Conservation (phyloP, 2,329 filamentous ascomycete genomes). For the Microsporum ferrugineum region DNA sequence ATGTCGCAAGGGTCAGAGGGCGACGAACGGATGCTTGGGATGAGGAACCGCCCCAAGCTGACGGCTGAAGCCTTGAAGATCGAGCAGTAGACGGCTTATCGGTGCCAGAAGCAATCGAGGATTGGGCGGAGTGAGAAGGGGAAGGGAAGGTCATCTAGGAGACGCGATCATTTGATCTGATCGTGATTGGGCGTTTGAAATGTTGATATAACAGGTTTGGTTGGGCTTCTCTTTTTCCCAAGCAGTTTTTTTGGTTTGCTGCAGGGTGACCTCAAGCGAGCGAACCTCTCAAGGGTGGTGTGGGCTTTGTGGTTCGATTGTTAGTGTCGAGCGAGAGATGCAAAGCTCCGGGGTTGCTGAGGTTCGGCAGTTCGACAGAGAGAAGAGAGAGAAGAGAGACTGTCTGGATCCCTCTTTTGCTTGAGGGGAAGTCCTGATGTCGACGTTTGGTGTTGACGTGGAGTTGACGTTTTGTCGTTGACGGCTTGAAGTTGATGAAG, state of each 20-base stretch:
- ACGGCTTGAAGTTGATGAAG: neutral
- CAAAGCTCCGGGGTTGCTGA: neutral
- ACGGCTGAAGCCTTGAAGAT: slow-evolving; percentile 39
- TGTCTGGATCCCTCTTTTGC: neutral
- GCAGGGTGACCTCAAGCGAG: slow-evolving; percentile 1
- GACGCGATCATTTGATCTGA: slow-evolving; percentile 41
- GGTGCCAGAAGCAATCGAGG: slow-evolving; percentile 42
- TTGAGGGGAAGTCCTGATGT: neutral
- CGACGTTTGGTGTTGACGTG: neutral
- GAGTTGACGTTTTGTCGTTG: neutral
- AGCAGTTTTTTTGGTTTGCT: neutral
- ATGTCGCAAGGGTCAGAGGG: slow-evolving; percentile 47
- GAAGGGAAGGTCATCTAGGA: slow-evolving; percentile 48
- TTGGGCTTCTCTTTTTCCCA: neutral
- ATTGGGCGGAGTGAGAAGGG: slow-evolving; percentile 41
- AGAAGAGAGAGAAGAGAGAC: neutral
- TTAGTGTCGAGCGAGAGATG: neutral
- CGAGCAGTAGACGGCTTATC: slow-evolving; percentile 38
- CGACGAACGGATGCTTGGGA: slow-evolving; percentile 45
- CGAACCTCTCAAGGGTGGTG: neutral
- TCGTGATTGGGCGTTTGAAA: slow-evolving; percentile 15
- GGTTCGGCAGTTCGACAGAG: neutral
- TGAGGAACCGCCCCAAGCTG: slow-evolving; percentile 46
- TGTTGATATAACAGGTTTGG: neutral
- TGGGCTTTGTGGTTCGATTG: neutral